Percentiles rank a stretch among this genome's conserved stretches.
Evolutionary conservation across 1,139 yeast species (phyloP).

Genomic region (Meyerozyma carpophila): DNA sequence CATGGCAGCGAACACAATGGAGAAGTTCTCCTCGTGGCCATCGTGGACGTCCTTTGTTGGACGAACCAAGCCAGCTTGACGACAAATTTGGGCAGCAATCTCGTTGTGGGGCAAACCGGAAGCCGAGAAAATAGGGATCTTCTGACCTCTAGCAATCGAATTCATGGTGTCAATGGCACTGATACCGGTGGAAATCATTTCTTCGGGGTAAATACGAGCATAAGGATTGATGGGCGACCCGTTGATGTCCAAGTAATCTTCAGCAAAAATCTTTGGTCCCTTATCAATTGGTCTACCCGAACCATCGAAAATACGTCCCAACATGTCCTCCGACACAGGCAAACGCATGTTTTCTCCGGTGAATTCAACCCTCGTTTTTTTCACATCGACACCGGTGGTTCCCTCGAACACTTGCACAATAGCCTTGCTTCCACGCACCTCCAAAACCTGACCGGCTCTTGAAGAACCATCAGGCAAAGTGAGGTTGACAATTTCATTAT

Average conservation of each 20-base stretch:
- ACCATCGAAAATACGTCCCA: conserved; percentile 98
- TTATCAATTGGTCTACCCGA: conserved; percentile 98
- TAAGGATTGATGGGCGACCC: conserved; percentile 98
- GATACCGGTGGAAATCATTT: conserved; percentile 98
- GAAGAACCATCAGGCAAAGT: conserved; percentile 92
- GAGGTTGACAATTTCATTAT: conserved; percentile 91
- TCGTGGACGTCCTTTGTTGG: conserved; percentile 99
- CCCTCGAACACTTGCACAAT: conserved; percentile 99
- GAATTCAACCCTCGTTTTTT: conserved; percentile 94
- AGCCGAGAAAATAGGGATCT: conserved; percentile 97
- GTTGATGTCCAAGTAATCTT: conserved; percentile 94
- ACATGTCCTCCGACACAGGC: conserved; percentile 93
- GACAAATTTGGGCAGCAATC: conserved; percentile 98
- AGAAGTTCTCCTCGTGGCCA: conserved; percentile 98
- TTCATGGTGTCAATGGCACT: conserved; percentile 99
- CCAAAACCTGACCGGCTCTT: conserved; percentile 97
- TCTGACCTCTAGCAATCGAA: conserved; percentile 99
- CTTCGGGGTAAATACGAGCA: conserved; percentile 98
- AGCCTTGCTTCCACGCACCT: conserved; percentile 95
- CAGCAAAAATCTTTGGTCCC: conserved; percentile 98
- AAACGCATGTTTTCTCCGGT: conserved; percentile 91
- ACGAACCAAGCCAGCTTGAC: conserved; percentile 98
- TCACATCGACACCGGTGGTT: conserved; percentile 95
- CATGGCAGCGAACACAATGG: conserved; percentile 98
- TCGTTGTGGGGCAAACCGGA: conserved; percentile 99